Evolutionary conservation across 2,329 filamentous ascomycete species (phyloP).

Genomic region (Lasiodiplodia gonubiensis): DNA sequence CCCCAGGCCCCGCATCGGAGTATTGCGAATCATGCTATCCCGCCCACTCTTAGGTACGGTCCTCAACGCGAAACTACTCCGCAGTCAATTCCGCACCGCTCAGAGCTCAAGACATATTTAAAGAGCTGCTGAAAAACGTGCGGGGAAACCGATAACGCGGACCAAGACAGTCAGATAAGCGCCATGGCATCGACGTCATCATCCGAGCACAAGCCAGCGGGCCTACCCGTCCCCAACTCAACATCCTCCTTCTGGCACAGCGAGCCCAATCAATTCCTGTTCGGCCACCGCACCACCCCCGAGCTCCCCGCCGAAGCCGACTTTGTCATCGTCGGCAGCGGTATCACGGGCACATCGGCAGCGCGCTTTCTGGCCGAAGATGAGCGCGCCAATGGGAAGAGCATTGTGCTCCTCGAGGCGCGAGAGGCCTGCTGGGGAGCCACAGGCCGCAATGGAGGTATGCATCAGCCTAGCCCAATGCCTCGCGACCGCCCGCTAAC

Average conservation of each 20-base stretch:
- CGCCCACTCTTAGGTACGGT: not conserved
- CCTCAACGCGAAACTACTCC: not conserved
- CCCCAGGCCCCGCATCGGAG: constrained; percentile 17
- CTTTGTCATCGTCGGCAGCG: constrained; percentile 74
- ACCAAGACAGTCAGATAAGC: not conserved
- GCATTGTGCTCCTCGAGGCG: constrained; percentile 76
- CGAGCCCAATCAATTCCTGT: constrained; percentile 67
- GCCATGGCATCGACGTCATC: constrained; percentile 25
- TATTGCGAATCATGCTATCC: constrained; percentile 21
- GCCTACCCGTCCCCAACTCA: constrained; percentile 65
- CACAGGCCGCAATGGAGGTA: constrained; percentile 63
- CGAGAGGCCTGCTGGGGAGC: constrained; percentile 82
- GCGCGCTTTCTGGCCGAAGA: constrained; percentile 64
- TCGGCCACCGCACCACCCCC: constrained; percentile 70
- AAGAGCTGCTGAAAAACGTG: not conserved
- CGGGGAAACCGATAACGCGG: not conserved
- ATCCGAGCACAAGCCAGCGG: constrained; percentile 35
- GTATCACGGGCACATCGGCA: constrained; percentile 76
- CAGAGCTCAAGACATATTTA: not conserved
- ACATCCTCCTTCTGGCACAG: constrained; percentile 76
- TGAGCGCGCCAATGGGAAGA: constrained; percentile 51
- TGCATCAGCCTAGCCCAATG: not conserved
- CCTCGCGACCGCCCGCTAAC: not conserved
- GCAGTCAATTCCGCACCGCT: not conserved
- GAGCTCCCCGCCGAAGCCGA: constrained; percentile 66